Evolutionary conservation across 1,284 basidiomycete species (phyloP).

Genomic region (Cryptococcus neoformans): DNA sequence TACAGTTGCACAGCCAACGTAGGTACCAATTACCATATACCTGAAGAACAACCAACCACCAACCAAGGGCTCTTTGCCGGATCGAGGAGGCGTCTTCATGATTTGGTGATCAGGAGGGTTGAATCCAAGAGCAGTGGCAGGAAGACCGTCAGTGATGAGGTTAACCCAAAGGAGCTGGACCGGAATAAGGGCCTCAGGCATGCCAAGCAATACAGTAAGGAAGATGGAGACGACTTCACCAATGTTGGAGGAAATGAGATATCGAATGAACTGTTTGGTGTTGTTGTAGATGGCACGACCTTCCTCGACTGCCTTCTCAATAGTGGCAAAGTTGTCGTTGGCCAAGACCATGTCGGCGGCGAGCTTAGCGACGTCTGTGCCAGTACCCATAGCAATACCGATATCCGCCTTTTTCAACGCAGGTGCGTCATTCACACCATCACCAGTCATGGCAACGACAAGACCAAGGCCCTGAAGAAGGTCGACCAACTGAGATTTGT

Average conservation of each 20-base stretch:
- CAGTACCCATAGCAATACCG: conserved; percentile 98
- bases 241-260: conserved; percentile 87
- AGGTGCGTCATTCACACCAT: conserved; percentile 96
- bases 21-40: conserved; percentile 88
- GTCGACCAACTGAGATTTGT: conserved; percentile 95
- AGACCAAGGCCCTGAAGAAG: conserved; percentile 86
- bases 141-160: conserved; percentile 83
- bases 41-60: conserved; percentile 93
- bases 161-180: conserved; percentile 99
- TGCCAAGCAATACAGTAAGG: conserved; percentile 91
- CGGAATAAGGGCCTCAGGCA: conserved; percentile 97
- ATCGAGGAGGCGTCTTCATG: conserved; percentile 88
- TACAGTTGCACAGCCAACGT: conserved; percentile 93
- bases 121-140: conserved; percentile 97
- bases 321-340: conserved; percentile 65
- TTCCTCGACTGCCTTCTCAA: conserved; percentile 94
- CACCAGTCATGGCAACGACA: conserved; percentile 98
- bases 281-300: conserved; percentile 98
- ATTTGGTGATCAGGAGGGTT: conserved; percentile 95
- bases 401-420: conserved; percentile 97
- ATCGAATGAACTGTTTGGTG: conserved; percentile 80
- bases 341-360: conserved; percentile 96
- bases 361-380: conserved; percentile 97
- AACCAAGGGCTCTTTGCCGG: conserved; percentile 83
- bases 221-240: conserved; percentile 98